Percentiles rank a stretch among this genome's conserved stretches.
Evolutionary conservation across 495 filamentous ascomycete genomes (phyloP).

Genomic region (Xylaria acuta): DNA sequence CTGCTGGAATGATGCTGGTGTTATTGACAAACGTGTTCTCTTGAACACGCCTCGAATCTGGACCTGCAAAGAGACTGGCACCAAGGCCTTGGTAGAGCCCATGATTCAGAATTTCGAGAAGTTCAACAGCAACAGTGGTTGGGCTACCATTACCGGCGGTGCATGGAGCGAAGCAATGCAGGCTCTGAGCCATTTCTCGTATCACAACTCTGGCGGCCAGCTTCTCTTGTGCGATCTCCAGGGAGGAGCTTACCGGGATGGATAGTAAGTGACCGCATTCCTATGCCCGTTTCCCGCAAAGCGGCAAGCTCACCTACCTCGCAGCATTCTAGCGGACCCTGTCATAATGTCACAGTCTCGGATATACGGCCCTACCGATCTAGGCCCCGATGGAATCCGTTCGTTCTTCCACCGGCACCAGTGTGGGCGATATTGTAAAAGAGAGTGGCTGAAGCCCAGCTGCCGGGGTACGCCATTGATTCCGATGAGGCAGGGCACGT

Average conservation of each 20-base stretch:
- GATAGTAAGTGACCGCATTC: constrained; percentile 11
- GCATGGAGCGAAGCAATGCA: constrained; percentile 46
- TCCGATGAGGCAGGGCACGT: not conserved
- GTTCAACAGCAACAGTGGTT: constrained; percentile 53
- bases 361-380: constrained; percentile 46
- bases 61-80: constrained; percentile 29
- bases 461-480: not conserved
- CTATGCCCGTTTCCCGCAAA: not conserved
- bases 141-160: constrained; percentile 30
- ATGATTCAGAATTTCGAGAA: constrained; percentile 50
- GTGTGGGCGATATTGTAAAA: constrained; percentile 17
- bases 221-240: constrained; percentile 50
- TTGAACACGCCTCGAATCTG: constrained; percentile 44
- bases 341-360: constrained; percentile 41
- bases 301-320: not conserved
- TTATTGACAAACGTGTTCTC: constrained; percentile 38
- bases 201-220: constrained; percentile 44
- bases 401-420: constrained; percentile 45
- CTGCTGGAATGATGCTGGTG: constrained; percentile 41
- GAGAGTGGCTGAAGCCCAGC: not conserved
- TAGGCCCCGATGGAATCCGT: constrained; percentile 44
- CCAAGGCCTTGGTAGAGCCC: constrained; percentile 36
- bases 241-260: constrained; percentile 42
- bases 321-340: constrained; percentile 43
- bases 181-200: constrained; percentile 52